These are phyloP conservation scores for Aphelidium insulamus DNA, from an alignment of 371 early-diverging fungal genomes.

Conservation along the genomic window DNA sequence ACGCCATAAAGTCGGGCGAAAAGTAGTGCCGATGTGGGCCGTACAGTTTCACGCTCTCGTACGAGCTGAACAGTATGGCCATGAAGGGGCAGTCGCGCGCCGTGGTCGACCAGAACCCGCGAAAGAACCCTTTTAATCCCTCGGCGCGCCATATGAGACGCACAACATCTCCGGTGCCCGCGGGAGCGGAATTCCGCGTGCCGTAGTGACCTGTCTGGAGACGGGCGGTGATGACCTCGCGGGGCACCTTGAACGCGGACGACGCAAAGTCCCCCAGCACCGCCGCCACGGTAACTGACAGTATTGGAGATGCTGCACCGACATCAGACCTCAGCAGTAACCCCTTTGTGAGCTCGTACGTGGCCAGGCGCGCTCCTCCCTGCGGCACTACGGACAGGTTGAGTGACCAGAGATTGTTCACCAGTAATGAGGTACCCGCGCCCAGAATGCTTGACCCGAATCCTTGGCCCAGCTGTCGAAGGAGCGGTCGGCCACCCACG, in stretches of 20 bases:
- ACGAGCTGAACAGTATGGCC: slow-evolving; percentile 52
- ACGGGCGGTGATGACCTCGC: slow-evolving; percentile 58
- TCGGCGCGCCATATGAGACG: slow-evolving; percentile 30
- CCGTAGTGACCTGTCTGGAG: slow-evolving; percentile 42
- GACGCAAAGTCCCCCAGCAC: slow-evolving; percentile 50
- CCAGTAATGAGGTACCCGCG: slow-evolving; percentile 41
- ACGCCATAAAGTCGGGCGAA: slow-evolving; percentile 9
- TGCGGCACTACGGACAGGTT: slow-evolving; percentile 3
- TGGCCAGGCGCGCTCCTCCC: slow-evolving; percentile 49
- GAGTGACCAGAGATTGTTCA: not conserved
- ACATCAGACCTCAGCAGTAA: slow-evolving; percentile 20
- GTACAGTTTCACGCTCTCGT: slow-evolving; percentile 50
- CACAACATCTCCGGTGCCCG: slow-evolving; percentile 18
- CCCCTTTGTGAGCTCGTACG: slow-evolving; percentile 49
- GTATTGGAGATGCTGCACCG: slow-evolving; percentile 13
- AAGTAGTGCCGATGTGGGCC: slow-evolving; percentile 32
- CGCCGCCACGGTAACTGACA: slow-evolving; percentile 46
- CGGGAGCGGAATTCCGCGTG: slow-evolving; percentile 6
- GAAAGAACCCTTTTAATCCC: slow-evolving; percentile 42
- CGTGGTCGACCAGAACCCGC: slow-evolving; percentile 54
- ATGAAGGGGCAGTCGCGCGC: slow-evolving; percentile 61
- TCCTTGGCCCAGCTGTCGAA: slow-evolving; percentile 31
- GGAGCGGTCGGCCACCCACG: slow-evolving; percentile 23
- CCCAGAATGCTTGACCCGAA: slow-evolving; percentile 40
- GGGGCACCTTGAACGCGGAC: slow-evolving; percentile 54